Evolutionary conservation across 257 asterid genomes (phyloP).

Genomic region (Scutellaria barbata): DNA sequence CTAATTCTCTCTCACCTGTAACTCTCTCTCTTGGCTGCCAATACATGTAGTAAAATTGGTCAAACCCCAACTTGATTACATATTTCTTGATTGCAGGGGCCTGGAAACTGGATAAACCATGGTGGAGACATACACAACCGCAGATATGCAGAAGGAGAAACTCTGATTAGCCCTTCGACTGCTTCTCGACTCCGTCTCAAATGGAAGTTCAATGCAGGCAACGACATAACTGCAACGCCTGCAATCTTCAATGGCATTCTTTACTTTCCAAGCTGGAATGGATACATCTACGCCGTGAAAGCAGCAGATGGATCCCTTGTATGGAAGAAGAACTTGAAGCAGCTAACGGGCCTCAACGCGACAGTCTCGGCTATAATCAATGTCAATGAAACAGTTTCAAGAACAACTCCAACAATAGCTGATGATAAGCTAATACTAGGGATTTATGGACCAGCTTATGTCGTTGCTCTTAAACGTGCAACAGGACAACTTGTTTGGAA

Average conservation of each 20-base stretch:
- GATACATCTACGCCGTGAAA: constrained; percentile 52
- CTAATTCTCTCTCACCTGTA: background rate
- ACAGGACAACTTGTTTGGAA: constrained; percentile 57
- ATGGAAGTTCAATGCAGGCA: constrained; percentile 55
- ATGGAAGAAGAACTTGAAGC: constrained; percentile 46
- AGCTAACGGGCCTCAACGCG: constrained; percentile 45
- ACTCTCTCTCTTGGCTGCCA: constrained; percentile 1
- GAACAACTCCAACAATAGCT: constrained; percentile 56
- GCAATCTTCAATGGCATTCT: constrained; percentile 42
- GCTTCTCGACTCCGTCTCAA: constrained; percentile 44
- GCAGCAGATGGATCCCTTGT: constrained; percentile 47
- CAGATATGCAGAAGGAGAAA: constrained; percentile 45
- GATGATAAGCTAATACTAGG: constrained; percentile 49
- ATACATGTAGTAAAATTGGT: background rate
- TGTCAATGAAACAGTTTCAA: constrained; percentile 38
- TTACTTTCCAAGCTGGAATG: constrained; percentile 63
- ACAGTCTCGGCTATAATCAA: constrained; percentile 6
- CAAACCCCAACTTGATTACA: background rate
- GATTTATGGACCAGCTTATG: constrained; percentile 55
- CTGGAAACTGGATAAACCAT: constrained; percentile 51
- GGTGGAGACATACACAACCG: constrained; percentile 59
- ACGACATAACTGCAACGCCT: constrained; percentile 48
- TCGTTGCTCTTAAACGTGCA: constrained; percentile 45
- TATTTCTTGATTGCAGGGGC: constrained; percentile 19
- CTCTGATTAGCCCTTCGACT: constrained; percentile 45